These are phyloP conservation scores for Ceratocystis colombiana DNA, from an alignment of 2,329 filamentous ascomycete species.

Conservation along the genomic window DNA sequence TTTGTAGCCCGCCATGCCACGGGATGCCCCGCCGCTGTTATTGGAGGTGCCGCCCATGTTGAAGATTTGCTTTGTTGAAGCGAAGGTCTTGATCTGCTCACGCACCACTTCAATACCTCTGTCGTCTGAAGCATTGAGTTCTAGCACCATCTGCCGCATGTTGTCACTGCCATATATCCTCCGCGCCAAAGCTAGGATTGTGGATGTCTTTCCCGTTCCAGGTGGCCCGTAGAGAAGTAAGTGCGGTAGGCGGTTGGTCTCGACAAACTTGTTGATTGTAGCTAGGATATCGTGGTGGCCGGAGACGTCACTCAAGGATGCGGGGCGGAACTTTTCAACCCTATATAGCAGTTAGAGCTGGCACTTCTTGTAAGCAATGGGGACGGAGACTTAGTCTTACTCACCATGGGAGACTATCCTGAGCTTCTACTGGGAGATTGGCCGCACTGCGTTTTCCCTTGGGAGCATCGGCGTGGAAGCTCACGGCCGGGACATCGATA, in stretches of 20 bases:
- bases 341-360: slow-evolving; percentile 35
- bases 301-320: slow-evolving; percentile 80
- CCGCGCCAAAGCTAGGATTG: slow-evolving; percentile 81
- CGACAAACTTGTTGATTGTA: slow-evolving; percentile 96
- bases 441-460: slow-evolving; percentile 90
- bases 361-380: background rate
- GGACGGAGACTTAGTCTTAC: slow-evolving; percentile 25
- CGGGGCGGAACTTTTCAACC: slow-evolving; percentile 95
- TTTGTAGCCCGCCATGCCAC: slow-evolving; percentile 60
- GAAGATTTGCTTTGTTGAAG: slow-evolving; percentile 96
- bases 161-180: slow-evolving; percentile 87
- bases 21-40: slow-evolving; percentile 38
- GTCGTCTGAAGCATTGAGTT: slow-evolving; percentile 95
- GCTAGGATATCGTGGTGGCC: slow-evolving; percentile 95
- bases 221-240: slow-evolving; percentile 93
- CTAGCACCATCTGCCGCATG: slow-evolving; percentile 95
- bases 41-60: slow-evolving; percentile 46
- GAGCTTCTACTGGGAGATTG: slow-evolving; percentile 85
- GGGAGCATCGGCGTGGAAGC: slow-evolving; percentile 64
- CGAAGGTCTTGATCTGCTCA: slow-evolving; percentile 99
- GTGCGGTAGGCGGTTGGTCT: slow-evolving; percentile 86
- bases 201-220: slow-evolving; percentile 95
- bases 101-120: slow-evolving; percentile 94
- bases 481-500: slow-evolving; percentile 43
- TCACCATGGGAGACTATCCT: slow-evolving; percentile 88